Conservation (phyloP, 345 rosid genomes). For the Nephelium lappaceum region DNA sequence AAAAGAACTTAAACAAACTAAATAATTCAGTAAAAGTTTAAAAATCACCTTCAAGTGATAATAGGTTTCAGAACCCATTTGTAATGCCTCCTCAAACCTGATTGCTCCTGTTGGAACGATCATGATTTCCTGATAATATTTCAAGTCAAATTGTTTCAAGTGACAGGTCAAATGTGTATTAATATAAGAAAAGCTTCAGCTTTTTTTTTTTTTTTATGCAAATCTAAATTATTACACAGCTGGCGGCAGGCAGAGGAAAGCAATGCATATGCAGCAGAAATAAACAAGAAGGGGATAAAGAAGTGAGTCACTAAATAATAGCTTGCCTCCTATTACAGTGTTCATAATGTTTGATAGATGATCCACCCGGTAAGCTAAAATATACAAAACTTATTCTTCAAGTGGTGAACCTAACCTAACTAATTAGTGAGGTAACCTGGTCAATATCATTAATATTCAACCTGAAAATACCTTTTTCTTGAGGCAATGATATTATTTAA, state of each 20-base stretch:
- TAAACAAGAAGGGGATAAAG: not conserved
- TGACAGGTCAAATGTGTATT: not conserved
- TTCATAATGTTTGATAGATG: not conserved
- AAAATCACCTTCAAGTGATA: constrained; percentile 92
- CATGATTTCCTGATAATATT: constrained; percentile 75
- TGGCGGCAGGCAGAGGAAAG: not conserved
- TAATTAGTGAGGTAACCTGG: not conserved
- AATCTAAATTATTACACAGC: not conserved
- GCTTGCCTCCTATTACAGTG: not conserved
- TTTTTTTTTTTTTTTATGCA: not conserved
- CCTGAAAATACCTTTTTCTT: not conserved
- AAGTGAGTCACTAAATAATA: not conserved
- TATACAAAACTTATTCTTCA: not conserved
- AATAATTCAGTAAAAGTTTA: constrained; percentile 26
- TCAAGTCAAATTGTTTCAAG: constrained; percentile 13
- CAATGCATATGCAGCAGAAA: not conserved
- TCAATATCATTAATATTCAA: not conserved
- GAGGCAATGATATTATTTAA: not conserved
- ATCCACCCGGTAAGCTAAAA: not conserved
- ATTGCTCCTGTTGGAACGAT: constrained; percentile 87
- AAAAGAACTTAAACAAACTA: constrained; percentile 21
- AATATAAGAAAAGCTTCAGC: not conserved
- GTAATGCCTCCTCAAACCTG: constrained; percentile 94
- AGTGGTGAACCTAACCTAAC: not conserved
- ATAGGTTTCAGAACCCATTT: constrained; percentile 95